A percentile compares a stretch with the other conserved stretches of the same genome.
Evolutionary conservation across 1,139 yeast species (phyloP).

Genomic region (Saccharomyces hybrid): DNA sequence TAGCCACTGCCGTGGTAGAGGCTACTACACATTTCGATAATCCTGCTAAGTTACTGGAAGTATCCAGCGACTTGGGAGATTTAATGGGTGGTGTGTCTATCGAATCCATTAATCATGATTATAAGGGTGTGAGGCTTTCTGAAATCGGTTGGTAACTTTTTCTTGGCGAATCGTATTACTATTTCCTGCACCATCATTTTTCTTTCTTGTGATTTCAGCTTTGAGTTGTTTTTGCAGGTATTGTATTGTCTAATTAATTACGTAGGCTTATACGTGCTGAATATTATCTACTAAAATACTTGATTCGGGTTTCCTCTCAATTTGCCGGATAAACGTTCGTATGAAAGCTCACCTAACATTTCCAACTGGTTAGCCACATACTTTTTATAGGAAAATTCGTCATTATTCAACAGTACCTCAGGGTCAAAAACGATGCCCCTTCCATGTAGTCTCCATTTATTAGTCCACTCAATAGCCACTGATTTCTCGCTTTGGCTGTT

Average conservation of each 20-base stretch:
- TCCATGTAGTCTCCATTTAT: slow-evolving; percentile 56
- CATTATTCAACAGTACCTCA: slow-evolving; percentile 15
- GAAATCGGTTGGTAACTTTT: slow-evolving; percentile 24
- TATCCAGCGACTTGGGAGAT: slow-evolving; percentile 63
- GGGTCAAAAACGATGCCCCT: slow-evolving; percentile 19
- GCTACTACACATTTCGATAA: slow-evolving; percentile 73
- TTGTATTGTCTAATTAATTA: not conserved
- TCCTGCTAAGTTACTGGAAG: slow-evolving; percentile 57
- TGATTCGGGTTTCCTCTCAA: not conserved
- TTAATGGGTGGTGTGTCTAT: slow-evolving; percentile 26
- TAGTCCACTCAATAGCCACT: slow-evolving; percentile 62
- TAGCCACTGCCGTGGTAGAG: slow-evolving; percentile 75
- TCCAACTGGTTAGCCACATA: slow-evolving; percentile 10
- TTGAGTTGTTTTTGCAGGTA: not conserved
- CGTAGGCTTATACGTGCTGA: not conserved
- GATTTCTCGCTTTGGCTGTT: slow-evolving; percentile 44
- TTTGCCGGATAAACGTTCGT: not conserved
- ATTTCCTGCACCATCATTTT: not conserved
- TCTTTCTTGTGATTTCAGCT: not conserved
- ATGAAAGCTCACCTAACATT: slow-evolving; percentile 7
- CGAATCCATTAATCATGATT: slow-evolving; percentile 19
- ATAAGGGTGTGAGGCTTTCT: slow-evolving; percentile 20
- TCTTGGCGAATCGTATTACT: too few relatives aligned
- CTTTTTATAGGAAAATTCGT: slow-evolving; percentile 18
- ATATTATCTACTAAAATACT: not conserved